Conservation (phyloP, 2,329 filamentous ascomycete genomes). For the Clarireedia paspali region DNA sequence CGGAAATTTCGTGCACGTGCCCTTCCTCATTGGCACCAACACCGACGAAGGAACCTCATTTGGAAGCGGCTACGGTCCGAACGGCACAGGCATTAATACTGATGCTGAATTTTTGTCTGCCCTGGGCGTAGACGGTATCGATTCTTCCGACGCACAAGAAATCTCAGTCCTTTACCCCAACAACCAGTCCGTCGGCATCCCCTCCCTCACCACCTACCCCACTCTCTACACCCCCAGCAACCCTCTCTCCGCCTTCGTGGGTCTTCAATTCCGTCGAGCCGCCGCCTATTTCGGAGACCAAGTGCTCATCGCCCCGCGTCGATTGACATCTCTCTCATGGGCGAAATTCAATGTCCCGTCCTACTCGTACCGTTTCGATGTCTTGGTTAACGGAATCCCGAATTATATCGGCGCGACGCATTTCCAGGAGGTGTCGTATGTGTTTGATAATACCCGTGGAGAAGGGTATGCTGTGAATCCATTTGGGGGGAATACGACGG, state of each 20-base stretch:
- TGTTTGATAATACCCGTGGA: constrained; percentile 45
- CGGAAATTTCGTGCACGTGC: constrained; percentile 31
- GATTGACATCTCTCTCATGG: constrained; percentile 12
- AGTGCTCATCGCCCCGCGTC: constrained; percentile 8
- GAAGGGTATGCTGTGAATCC: constrained; percentile 32
- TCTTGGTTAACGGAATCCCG: constrained; percentile 28
- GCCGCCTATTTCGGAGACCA: constrained; percentile 16
- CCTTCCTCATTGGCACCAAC: constrained; percentile 38
- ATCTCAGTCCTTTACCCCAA: constrained; percentile 44
- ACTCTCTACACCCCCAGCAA: constrained; percentile 16
- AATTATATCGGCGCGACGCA: constrained; percentile 29
- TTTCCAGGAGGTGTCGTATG: constrained; percentile 44
- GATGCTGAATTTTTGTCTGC: constrained; percentile 16
- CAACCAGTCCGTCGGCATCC: constrained; percentile 40
- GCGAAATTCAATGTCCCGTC: constrained; percentile 9
- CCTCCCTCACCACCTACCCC: constrained; percentile 26
- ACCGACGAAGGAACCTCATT: constrained; percentile 33
- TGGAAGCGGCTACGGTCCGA: constrained; percentile 26
- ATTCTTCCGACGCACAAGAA: constrained; percentile 7
- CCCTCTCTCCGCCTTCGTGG: constrained; percentile 25
- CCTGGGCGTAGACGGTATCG: neutral
- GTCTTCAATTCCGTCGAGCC: constrained; percentile 23
- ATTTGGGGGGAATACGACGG: neutral
- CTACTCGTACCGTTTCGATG: constrained; percentile 39
- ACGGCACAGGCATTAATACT: constrained; percentile 20